Base-by-base conservation (phyloP, 148 eudicot species). In the Simmondsia chinensis region DNA sequence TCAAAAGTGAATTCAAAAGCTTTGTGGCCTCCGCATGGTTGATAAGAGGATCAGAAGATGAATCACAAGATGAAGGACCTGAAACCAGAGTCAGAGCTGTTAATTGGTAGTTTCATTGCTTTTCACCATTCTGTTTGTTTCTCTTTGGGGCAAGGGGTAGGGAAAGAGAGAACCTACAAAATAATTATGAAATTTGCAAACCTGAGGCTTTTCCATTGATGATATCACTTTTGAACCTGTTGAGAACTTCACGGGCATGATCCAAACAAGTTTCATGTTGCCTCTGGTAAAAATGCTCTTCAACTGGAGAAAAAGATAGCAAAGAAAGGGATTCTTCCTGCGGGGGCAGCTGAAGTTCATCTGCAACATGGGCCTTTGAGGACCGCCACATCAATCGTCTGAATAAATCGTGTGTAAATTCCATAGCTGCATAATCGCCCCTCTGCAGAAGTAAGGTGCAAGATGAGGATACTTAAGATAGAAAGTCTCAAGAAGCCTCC, bases 361-460 rank as follows among this genome's bases (percentile, higher is more conserved):
- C 94, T 21, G 84, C 57, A 46, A 89, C 80, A 33, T 74, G 82
- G 25, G 59, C 59, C 56, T 89, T 89, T 38, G 95, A 81, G 60
- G 95, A 81, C 28, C 97, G 95, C 95, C 97, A 89, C 93, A 89
- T 89, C 43, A 84, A 26, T 59, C 81, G 70, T 56, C 69, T 74
- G 46, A 89, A 89, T 53, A 81, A 60, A 29, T 65, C 54, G 40
- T 89, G 97, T 2, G 95, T 63, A 64, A 78, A 85, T 52, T 39
- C 53, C 70, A 82, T 76, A 52, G 95, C 91, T 39, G 73, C 77
- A 34, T 49, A 50, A 68, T 89, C 87, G 48, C 74, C 76, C 56
- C 69, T 68, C 97, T 89, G 84, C 61, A 73, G 36, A 37, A 23
- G 33, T 0, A 56, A 51, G 7, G 32, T 26, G 25, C 39, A 57